Evolutionary conservation across 2,329 filamentous ascomycete genomes (phyloP).

Genomic region (Trichoderma sp.): DNA sequence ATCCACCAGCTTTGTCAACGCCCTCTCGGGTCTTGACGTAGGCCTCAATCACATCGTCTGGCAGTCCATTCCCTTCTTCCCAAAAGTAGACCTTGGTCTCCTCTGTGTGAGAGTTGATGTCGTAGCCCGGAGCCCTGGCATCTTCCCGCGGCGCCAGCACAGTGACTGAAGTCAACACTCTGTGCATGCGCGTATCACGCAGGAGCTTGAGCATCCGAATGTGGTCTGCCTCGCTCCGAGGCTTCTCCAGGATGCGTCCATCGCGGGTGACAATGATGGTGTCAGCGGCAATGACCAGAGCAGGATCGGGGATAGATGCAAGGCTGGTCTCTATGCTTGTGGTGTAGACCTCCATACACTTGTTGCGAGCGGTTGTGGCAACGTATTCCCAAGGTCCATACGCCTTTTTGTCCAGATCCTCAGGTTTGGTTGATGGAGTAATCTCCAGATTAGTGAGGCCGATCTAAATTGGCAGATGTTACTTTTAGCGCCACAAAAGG

Average conservation of each 20-base stretch:
- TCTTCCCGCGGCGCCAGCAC: slow-evolving; percentile 82
- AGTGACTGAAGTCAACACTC: slow-evolving; percentile 83
- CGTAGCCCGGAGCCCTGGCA: slow-evolving; percentile 82
- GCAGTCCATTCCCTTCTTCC: slow-evolving; percentile 57
- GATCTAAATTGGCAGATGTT: slow-evolving; percentile 54
- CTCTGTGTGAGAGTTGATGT: slow-evolving; percentile 78
- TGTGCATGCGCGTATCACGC: slow-evolving; percentile 76
- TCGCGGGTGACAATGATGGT: slow-evolving; percentile 80
- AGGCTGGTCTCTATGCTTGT: slow-evolving; percentile 49
- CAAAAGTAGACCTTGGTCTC: slow-evolving; percentile 93
- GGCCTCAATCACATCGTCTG: slow-evolving; percentile 79
- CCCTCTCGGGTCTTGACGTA: slow-evolving; percentile 88
- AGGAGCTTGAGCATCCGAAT: slow-evolving; percentile 80
- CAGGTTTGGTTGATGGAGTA: slow-evolving; percentile 78
- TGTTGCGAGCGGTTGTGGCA: slow-evolving; percentile 79
- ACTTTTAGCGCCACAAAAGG: neutral
- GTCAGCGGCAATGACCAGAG: slow-evolving; percentile 85
- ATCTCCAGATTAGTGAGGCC: slow-evolving; percentile 83
- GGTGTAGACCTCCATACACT: slow-evolving; percentile 74
- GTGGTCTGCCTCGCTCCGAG: slow-evolving; percentile 78
- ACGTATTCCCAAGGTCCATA: slow-evolving; percentile 90
- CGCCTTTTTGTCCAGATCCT: slow-evolving; percentile 77
- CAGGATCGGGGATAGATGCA: slow-evolving; percentile 66
- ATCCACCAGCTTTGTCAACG: slow-evolving; percentile 93
- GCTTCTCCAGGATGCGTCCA: slow-evolving; percentile 89